Percentiles rank a stretch among this genome's conserved stretches.
Conservation (phyloP, 2,329 filamentous ascomycete species). For the Colletotrichum viniferum region DNA sequence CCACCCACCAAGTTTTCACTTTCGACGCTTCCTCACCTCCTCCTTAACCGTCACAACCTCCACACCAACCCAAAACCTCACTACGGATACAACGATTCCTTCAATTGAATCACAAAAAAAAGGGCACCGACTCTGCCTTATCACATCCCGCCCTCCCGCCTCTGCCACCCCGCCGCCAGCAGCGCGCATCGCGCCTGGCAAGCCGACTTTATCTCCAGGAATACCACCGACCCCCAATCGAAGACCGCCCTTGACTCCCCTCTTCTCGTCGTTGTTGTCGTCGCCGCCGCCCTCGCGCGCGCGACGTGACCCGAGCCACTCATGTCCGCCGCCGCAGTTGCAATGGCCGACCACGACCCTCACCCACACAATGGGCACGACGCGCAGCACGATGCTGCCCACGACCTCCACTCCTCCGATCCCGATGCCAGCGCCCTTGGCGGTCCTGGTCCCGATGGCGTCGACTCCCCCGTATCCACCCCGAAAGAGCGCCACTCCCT, state of each 20-base stretch:
- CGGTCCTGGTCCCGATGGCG: not conserved
- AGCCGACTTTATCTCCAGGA: not conserved
- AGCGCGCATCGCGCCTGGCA: not conserved
- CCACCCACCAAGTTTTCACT: constrained; percentile 7
- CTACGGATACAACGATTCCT: constrained; percentile 24
- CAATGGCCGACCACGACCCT: constrained; percentile 21
- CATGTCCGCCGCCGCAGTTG: not conserved
- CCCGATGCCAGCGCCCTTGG: constrained; percentile 5
- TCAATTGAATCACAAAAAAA: constrained; percentile 18
- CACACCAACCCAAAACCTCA: constrained; percentile 12
- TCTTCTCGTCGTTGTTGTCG: not conserved
- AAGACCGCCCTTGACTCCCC: not conserved
- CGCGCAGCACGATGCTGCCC: constrained; percentile 10
- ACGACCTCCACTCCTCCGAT: constrained; percentile 15
- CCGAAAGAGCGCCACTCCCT: constrained; percentile 61
- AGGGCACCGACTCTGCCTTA: not conserved
- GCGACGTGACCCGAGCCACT: not conserved
- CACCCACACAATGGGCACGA: constrained; percentile 10
- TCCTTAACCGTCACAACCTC: constrained; percentile 21
- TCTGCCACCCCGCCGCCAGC: not conserved
- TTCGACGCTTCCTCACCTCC: constrained; percentile 6
- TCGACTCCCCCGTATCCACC: constrained; percentile 2
- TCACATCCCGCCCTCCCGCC: not conserved
- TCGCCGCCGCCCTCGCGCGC: not conserved
- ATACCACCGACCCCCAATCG: not conserved